Percentiles rank a stretch among this genome's conserved stretches.
Conservation (phyloP, 2,329 filamentous ascomycete genomes). For the Aspergillus ustus region DNA sequence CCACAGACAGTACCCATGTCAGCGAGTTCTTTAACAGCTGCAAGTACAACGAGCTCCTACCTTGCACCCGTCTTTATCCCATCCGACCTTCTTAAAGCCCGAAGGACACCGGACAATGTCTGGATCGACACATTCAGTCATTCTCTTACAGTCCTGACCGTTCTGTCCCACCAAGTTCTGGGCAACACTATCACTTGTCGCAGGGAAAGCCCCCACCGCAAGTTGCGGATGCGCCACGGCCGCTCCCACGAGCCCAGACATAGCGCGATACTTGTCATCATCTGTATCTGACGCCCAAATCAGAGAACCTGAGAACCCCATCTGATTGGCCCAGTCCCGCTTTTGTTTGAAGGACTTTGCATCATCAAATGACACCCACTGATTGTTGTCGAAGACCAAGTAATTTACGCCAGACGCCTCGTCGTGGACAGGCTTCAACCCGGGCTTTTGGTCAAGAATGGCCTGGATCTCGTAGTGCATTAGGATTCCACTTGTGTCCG, state of each 20-base stretch:
- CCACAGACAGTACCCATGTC: no score
- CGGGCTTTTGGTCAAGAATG: not conserved
- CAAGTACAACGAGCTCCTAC: no score
- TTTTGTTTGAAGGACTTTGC: conserved; percentile 17
- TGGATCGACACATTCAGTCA: no score
- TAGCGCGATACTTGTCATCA: conserved; percentile 1
- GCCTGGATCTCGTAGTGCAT: conserved; percentile 15
- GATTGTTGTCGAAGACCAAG: conserved; percentile 9
- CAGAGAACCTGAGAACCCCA: conserved; percentile 13
- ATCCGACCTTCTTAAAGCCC: no score
- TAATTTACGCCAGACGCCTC: conserved; percentile 19
- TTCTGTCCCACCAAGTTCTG: no score
- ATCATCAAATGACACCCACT: conserved; percentile 24
- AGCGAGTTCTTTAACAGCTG: no score
- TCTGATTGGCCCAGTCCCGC: conserved; percentile 8
- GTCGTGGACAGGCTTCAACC: conserved; percentile 7
- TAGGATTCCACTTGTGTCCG: conserved; percentile 6
- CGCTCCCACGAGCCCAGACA: no score
- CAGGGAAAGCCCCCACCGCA: no score
- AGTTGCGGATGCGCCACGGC: not conserved
- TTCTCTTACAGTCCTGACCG: no score
- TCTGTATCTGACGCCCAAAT: conserved; percentile 21
- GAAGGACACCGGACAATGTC: no score
- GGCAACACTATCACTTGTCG: no score
- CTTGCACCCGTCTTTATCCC: no score